A percentile compares a stretch with the other conserved stretches of the same genome.
Conservation (phyloP, 2,329 filamentous ascomycete genomes). For the Epichloe typhina region DNA sequence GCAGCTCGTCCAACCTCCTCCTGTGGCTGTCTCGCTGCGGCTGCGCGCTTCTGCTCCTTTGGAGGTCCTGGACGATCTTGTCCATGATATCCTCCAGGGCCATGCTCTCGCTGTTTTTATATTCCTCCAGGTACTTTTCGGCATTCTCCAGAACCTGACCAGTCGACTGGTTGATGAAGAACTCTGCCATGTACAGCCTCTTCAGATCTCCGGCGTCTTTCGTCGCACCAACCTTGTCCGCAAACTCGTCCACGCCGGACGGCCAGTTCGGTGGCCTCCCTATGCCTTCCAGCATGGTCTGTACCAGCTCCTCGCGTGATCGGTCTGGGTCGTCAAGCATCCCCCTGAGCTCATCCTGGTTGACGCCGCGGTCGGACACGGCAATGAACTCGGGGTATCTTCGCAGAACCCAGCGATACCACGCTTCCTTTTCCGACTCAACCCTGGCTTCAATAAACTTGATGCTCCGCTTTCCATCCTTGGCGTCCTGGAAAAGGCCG, state of each 20-base stretch:
- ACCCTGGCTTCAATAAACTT: slow-evolving; percentile 36
- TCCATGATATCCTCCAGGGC: slow-evolving; percentile 22
- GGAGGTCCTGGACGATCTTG: slow-evolving; percentile 19
- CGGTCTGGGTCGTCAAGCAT: slow-evolving; percentile 25
- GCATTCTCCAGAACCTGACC: slow-evolving; percentile 19
- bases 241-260: slow-evolving; percentile 20
- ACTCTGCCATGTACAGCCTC: slow-evolving; percentile 26
- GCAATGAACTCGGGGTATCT: slow-evolving; percentile 25
- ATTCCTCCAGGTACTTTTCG: slow-evolving; percentile 28
- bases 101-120: slow-evolving; percentile 14
- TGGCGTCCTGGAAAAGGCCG: slow-evolving; percentile 33
- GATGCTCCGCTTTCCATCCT: slow-evolving; percentile 28
- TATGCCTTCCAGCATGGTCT: slow-evolving; percentile 23
- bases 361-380: slow-evolving; percentile 16
- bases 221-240: slow-evolving; percentile 18
- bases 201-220: slow-evolving; percentile 21
- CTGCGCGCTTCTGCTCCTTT: slow-evolving; percentile 17
- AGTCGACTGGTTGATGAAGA: slow-evolving; percentile 27
- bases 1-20: slow-evolving; percentile 31
- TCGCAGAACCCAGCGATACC: slow-evolving; percentile 35
- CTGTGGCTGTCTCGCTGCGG: slow-evolving; percentile 25
- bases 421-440: slow-evolving; percentile 36
- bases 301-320: slow-evolving; percentile 23
- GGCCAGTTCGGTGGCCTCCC: slow-evolving; percentile 21
- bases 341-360: slow-evolving; percentile 19